Base-by-base conservation (phyloP, 179 eudicot species). In the Silene noctiflora region DNA sequence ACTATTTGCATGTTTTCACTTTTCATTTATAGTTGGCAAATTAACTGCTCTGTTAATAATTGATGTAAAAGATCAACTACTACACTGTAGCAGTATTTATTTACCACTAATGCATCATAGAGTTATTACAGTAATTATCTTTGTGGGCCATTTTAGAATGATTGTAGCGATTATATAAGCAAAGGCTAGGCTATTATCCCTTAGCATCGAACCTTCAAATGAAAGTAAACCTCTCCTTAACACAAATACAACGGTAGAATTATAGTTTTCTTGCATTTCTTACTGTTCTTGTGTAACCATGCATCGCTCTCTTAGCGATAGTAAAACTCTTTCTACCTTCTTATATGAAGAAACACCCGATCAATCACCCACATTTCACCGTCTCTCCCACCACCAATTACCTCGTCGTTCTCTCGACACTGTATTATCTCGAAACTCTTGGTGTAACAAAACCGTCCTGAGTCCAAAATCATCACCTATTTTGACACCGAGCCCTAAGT, bases 401-500 rank as follows among this genome's bases (percentile, higher is more conserved):
- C 35, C 62, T 27, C 64, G 73, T 56, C 73, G 73, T 25, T 59
- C 62, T 31, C 72, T 46, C 58, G 73, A 69, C 73, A 48, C 78
- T 63, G 29, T 29, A 21, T 67, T n/a, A 31, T 55, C 73, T 51
- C 51, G 19, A 20, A 76, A 46, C 0, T 5, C 13, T 22, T 22
- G 14, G 21, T 14, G 12, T 19, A 59, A 51, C 60, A 53, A 70
- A 13, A 14, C 35, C 22, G 17, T 24, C 42, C 13, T 12, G 13
- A 46, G 55, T 44, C 72, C 58, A 6, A 22, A 70, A 70, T 16
- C 53, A 11, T 77, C 60, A 29, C 75, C 69, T 0, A 1, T 60
- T 21, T 11, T 71, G 14, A 8, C 75, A 61, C 76, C 9, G 22
- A 77, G 76, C 31, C 76, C 74, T 6, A 82, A 79, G 5, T 84